Evolutionary conservation across 2,329 filamentous ascomycete species (phyloP).

Genomic region (Sporothrix luriei): DNA sequence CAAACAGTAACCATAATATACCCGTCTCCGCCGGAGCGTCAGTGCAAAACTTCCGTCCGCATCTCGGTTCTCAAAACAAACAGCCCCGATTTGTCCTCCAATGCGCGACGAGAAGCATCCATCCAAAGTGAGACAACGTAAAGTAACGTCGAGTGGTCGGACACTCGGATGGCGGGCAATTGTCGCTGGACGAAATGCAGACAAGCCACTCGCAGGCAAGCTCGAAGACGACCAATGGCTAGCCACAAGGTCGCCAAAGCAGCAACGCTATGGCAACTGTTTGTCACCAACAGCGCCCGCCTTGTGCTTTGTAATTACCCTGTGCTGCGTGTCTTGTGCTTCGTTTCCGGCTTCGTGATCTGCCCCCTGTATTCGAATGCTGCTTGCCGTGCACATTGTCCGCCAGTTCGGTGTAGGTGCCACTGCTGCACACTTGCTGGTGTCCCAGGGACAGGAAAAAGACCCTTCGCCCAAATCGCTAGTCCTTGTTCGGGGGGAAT

Average conservation of each 20-base stretch:
- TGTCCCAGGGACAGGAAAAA: not conserved
- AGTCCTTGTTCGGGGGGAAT: conserved; percentile 67
- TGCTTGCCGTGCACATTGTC: not conserved
- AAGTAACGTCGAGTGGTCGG: not conserved
- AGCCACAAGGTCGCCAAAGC: not conserved
- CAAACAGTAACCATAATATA: not conserved
- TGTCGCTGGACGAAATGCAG: not conserved
- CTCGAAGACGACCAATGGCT: not conserved
- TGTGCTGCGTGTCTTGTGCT: not conserved
- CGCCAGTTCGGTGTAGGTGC: not conserved
- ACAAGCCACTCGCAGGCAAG: not conserved
- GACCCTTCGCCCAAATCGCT: conserved; percentile 6
- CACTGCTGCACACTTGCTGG: not conserved
- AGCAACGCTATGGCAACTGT: not conserved
- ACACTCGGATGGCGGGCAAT: not conserved
- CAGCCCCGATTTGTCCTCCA: not conserved
- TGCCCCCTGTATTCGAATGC: not conserved
- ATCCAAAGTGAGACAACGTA: not conserved
- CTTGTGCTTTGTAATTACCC: not conserved
- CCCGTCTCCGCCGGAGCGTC: not conserved
- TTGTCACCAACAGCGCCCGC: not conserved
- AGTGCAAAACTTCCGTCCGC: not conserved
- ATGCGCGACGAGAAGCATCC: not conserved
- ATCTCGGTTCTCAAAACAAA: not conserved
- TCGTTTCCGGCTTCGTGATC: no score